Conservation (phyloP, 148 eudicot genomes). For the Fagopyrum tataricum region DNA sequence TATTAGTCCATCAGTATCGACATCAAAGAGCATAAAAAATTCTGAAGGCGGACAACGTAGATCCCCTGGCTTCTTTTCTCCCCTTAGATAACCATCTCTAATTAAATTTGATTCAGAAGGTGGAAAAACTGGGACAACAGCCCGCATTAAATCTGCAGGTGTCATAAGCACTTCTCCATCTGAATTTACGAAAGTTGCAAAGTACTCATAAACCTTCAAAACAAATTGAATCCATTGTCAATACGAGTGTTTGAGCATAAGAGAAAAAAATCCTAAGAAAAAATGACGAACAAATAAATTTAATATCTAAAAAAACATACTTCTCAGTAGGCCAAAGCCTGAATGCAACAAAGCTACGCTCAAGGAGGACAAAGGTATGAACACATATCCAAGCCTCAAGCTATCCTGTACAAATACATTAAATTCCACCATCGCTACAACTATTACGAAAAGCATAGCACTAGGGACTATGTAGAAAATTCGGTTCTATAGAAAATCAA, state of each 20-base stretch:
- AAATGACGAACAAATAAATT: neutral
- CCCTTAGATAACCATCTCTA: constrained; percentile 50
- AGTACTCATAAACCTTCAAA: constrained; percentile 56
- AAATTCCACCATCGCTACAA: neutral
- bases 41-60: constrained; percentile 47
- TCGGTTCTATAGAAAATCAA: neutral
- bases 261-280: neutral
- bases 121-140: constrained; percentile 66
- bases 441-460: neutral
- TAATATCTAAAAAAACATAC: neutral
- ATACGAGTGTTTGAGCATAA: neutral
- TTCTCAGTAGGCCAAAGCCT: constrained; percentile 3
- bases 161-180: constrained; percentile 54
- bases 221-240: constrained; percentile 3
- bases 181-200: constrained; percentile 35
- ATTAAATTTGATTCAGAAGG: constrained; percentile 57
- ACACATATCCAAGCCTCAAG: constrained; percentile 9
- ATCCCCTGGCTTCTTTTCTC: constrained; percentile 53
- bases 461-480: neutral
- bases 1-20: constrained; percentile 54
- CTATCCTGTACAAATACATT: constrained; percentile 1
- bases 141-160: constrained; percentile 68
- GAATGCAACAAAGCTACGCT: constrained; percentile 2
- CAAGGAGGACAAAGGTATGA: constrained; percentile 5
- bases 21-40: constrained; percentile 60